Evolutionary conservation across 2,329 filamentous ascomycete species (phyloP).

Genomic region (Aureobasidium musti): DNA sequence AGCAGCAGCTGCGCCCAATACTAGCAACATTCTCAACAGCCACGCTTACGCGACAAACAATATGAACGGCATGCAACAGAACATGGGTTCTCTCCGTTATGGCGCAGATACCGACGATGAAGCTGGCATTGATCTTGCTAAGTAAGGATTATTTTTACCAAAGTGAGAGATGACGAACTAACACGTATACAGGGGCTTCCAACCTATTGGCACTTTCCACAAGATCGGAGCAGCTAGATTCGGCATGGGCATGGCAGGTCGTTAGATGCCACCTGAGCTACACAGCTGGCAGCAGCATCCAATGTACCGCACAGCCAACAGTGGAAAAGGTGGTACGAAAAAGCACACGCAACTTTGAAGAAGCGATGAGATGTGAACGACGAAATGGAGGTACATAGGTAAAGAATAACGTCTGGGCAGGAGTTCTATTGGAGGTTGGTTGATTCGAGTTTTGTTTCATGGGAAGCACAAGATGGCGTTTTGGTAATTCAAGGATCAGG

Average conservation of each 20-base stretch:
- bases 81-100: conserved; percentile 34
- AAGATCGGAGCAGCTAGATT: conserved; percentile 35
- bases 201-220: conserved; percentile 53
- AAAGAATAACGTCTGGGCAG: neutral
- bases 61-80: conserved; percentile 26
- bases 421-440: neutral
- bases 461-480: conserved; percentile 12
- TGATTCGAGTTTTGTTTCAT: conserved; percentile 7
- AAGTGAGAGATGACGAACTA: neutral
- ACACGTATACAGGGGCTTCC: conserved; percentile 47
- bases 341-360: conserved; percentile 13
- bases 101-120: conserved; percentile 48
- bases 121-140: conserved; percentile 53
- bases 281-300: conserved; percentile 1
- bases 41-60: conserved; percentile 36
- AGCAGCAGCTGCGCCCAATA: conserved; percentile 39
- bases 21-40: conserved; percentile 35
- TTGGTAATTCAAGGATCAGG: neutral
- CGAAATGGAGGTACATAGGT: conserved; percentile 2
- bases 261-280: conserved; percentile 21
- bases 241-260: conserved; percentile 32
- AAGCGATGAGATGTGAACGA: conserved; percentile 18
- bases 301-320: neutral
- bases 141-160: conserved; percentile 43
- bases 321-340: neutral